Evolutionary conservation across 805 yeast species (phyloP).

Genomic region (Zygosaccharomyces kombuchaensis): DNA sequence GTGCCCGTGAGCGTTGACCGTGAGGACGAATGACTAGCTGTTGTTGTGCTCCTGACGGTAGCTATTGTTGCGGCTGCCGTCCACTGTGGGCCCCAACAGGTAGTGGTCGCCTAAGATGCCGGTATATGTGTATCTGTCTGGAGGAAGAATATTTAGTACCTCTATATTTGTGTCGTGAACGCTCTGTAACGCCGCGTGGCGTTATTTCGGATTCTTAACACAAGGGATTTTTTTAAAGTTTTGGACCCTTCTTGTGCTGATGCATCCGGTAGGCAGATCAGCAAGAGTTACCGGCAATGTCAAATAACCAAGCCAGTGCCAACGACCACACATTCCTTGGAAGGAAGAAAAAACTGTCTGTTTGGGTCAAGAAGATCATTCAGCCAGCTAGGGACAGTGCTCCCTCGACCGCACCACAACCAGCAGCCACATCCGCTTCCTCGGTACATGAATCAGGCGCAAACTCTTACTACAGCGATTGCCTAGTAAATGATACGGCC

Average conservation of each 20-base stretch:
- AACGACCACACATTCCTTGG: slow-evolving; percentile 24
- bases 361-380: slow-evolving; percentile 34
- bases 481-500: neutral
- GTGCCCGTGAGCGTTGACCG: slow-evolving; percentile 7
- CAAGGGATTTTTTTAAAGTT: neutral
- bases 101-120: neutral
- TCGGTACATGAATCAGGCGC: neutral
- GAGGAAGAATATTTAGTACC: neutral
- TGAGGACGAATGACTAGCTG: slow-evolving; percentile 8
- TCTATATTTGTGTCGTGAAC: neutral
- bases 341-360: slow-evolving; percentile 30
- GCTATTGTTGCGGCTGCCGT: neutral
- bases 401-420: slow-evolving; percentile 4
- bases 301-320: slow-evolving; percentile 5
- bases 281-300: neutral
- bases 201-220: neutral
- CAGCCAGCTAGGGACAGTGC: slow-evolving; percentile 22
- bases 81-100: neutral
- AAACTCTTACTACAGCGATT: neutral
- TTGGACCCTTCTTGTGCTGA: neutral
- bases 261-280: neutral
- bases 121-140: neutral
- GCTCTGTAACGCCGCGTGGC: neutral
- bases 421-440: neutral
- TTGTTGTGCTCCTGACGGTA: slow-evolving; percentile 6